Conservation (phyloP, 2,329 filamentous ascomycete species). For the Hymenoscyphus albidus region DNA sequence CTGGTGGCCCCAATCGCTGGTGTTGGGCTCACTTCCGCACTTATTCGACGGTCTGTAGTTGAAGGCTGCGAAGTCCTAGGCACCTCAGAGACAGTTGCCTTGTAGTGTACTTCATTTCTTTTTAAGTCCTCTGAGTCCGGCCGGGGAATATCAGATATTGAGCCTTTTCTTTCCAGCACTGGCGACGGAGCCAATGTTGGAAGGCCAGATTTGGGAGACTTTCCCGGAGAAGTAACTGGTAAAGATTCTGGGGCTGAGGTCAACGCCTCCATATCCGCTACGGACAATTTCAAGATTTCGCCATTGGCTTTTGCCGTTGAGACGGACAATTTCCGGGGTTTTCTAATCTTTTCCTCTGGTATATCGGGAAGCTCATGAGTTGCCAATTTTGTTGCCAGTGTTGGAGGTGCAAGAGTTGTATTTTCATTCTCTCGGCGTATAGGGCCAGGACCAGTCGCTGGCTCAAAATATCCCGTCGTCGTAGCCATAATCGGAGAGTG, state of each 20-base stretch:
- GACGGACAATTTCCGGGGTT: constrained; percentile 25
- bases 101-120: constrained; percentile 13
- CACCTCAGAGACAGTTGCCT: constrained; percentile 16
- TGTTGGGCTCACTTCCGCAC: constrained; percentile 16
- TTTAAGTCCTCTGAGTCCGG: constrained; percentile 19
- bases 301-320: constrained; percentile 27
- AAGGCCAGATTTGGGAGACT: constrained; percentile 24
- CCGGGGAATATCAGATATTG: constrained; percentile 19
- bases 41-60: constrained; percentile 19
- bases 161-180: constrained; percentile 19
- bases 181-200: constrained; percentile 35
- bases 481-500: neutral
- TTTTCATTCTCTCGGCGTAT: constrained; percentile 6
- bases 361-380: constrained; percentile 31
- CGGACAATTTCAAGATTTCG: constrained; percentile 52
- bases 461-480: neutral
- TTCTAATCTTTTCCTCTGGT: constrained; percentile 29
- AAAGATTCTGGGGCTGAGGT: constrained; percentile 55
- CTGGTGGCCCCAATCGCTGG: constrained; percentile 10
- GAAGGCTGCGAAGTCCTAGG: constrained; percentile 12
- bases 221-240: constrained; percentile 46
- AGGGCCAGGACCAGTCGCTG: neutral
- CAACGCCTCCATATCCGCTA: constrained; percentile 55
- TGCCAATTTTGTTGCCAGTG: constrained; percentile 24
- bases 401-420: constrained; percentile 18